Evolutionary conservation across 2,329 filamentous ascomycete species (phyloP).

Genomic region (Neopestalotiopsis rosae): DNA sequence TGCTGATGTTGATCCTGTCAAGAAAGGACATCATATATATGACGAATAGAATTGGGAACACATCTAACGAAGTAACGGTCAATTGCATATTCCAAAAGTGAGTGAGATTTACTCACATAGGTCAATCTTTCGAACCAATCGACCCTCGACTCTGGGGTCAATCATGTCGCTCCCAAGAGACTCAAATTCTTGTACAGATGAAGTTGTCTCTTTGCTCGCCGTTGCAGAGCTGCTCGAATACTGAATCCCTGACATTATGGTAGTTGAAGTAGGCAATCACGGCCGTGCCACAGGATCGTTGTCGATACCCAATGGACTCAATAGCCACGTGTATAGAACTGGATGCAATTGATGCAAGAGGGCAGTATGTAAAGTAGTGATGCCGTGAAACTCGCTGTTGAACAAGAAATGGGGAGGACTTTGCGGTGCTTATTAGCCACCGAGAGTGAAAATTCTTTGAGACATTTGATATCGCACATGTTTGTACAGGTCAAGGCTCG

Average conservation of each 20-base stretch:
- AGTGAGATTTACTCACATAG: constrained; percentile 25
- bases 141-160: constrained; percentile 39
- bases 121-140: constrained; percentile 47
- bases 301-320: neutral
- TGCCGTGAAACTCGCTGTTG: neutral
- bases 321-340: neutral
- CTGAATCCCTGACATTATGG: neutral
- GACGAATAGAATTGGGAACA: constrained; percentile 47
- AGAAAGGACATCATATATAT: constrained; percentile 49
- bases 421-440: neutral
- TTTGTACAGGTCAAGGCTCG: neutral
- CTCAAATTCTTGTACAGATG: neutral
- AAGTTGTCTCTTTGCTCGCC: neutral
- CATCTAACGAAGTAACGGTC: constrained; percentile 13
- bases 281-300: neutral
- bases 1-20: constrained; percentile 53
- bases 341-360: neutral
- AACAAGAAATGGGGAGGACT: neutral
- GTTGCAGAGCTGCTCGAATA: neutral
- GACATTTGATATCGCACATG: neutral
- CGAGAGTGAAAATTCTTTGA: neutral
- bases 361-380: neutral
- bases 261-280: neutral
- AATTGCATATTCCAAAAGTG: neutral
- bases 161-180: constrained; percentile 25